These are phyloP conservation scores for Apiospora rasikravindrae DNA, from an alignment of 2,329 filamentous ascomycete species.

Conservation along the genomic window DNA sequence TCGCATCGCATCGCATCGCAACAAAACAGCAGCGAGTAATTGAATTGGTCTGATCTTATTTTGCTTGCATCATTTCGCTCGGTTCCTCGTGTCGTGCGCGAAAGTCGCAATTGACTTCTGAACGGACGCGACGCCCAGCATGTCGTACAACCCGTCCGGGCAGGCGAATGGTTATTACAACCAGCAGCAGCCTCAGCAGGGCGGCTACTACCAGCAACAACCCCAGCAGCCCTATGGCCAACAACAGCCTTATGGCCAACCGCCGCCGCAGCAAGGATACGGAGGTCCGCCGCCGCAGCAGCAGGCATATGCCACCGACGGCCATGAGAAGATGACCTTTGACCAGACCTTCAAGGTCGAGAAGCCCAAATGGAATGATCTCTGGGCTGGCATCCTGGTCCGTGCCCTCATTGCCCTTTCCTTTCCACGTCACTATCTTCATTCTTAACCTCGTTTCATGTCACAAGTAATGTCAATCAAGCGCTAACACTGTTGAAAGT, in stretches of 20 bases:
- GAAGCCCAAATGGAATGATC: slow-evolving; percentile 86
- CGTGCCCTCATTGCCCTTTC: slow-evolving; percentile 30
- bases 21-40: too few species aligned
- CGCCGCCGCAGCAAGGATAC: slow-evolving; percentile 1
- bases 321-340: slow-evolving; percentile 63
- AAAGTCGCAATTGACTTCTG: slow-evolving; percentile 1
- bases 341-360: slow-evolving; percentile 83
- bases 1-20: background rate
- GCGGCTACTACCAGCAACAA: background rate
- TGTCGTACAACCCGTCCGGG: slow-evolving; percentile 9
- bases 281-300: slow-evolving; percentile 1
- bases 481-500: slow-evolving; percentile 45
- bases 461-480: background rate
- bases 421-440: background rate
- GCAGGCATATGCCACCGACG: background rate
- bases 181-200: slow-evolving; percentile 3
- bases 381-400: slow-evolving; percentile 85
- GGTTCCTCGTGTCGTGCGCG: background rate
- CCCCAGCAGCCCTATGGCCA: background rate
- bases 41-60: background rate
- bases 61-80: background rate
- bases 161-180: slow-evolving; percentile 2
- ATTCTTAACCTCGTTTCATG: background rate
- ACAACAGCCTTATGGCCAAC: slow-evolving; percentile 9
- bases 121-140: background rate